Evolutionary conservation across 768 basidiomycete genomes (phyloP), one percentile per base, ranked within the genome.

Genomic region (Macrolepiota fuliginosa): DNA sequence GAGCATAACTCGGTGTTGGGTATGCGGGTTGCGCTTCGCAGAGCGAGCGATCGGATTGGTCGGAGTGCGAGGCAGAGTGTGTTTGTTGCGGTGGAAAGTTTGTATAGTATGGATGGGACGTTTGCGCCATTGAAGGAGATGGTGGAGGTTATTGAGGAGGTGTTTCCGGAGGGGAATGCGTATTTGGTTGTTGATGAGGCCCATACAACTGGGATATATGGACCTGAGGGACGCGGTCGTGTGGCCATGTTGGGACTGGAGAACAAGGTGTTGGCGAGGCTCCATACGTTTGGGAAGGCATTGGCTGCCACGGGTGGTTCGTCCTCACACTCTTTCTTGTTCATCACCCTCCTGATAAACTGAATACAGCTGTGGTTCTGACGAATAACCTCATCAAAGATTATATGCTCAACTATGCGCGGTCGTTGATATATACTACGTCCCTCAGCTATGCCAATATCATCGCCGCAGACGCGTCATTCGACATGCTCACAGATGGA

Each of bases 81-180:
- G 2, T 97, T 96, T 68, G 72, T 98, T 12, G 87, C 92, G 0
- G 87, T 97, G 6, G 96, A 98, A 79, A 89, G 86, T 39, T 73
- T 98, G 49, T 98, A 98, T 67, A 92, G 89, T 60, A 98, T 98
- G 96, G 96, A 98, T 66, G 96, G 96, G 13, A 96, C 94, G 27
- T 82, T 96, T 62, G 81, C 90, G 0, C 94, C 94, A 0, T 77
- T 98, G 29, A 56, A 56, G 15, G 83, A 84, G 46, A 87, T 97
- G 51, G 83, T 89, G 37, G 80, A 83, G 27, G 67, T 82, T 2
- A 67, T 94, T 47, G 85, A 93, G 27, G 77, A 81, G 42, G 63
- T 81, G 12, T 81, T 94, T 45, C 89, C 89, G 1, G 58, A 66
- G 17, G 81, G 82, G 2, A 90, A 90, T 68, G 87, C 79, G 25